phyloP scores from a whole-genome alignment of 2,329 filamentous ascomycete genomes.

The Atkinsonella texensis region DNA sequence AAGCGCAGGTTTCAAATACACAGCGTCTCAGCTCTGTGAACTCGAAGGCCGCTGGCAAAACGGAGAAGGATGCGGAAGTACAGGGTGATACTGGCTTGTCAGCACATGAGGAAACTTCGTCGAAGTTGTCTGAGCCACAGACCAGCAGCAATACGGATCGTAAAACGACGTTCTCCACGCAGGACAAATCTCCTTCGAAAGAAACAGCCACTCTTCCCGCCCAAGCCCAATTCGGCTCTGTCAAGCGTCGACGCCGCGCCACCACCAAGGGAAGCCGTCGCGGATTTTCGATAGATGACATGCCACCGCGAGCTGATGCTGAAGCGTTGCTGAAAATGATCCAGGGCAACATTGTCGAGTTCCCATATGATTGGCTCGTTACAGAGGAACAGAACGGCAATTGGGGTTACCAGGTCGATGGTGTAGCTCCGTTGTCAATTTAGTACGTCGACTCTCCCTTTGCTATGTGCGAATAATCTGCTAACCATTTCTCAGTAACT shows the following conservation, averaged over 20 bases:
- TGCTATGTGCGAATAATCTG: too few relatives aligned
- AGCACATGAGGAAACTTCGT: constrained; percentile 27
- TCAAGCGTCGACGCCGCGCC: constrained; percentile 52
- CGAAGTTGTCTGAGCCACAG: constrained; percentile 21
- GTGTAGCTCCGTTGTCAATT: constrained; percentile 91
- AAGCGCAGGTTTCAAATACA: constrained; percentile 5
- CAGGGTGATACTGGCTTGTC: constrained; percentile 34
- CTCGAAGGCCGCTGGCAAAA: constrained; percentile 18
- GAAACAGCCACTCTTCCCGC: constrained; percentile 19
- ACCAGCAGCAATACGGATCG: constrained; percentile 32
- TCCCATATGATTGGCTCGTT: constrained; percentile 91
- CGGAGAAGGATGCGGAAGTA: not conserved
- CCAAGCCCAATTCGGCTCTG: constrained; percentile 30
- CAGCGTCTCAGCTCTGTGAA: constrained; percentile 24
- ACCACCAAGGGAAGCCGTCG: constrained; percentile 58
- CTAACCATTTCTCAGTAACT: not conserved
- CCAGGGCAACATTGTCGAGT: constrained; percentile 81
- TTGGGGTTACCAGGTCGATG: constrained; percentile 94
- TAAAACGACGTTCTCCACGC: constrained; percentile 43
- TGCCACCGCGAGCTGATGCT: constrained; percentile 63
- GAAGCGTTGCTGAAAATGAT: constrained; percentile 71
- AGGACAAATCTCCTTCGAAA: constrained; percentile 34
- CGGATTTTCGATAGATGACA: constrained; percentile 58
- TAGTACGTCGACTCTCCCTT: constrained; percentile 52
- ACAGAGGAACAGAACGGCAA: constrained; percentile 87